These are phyloP conservation scores for Galeopsis tetrahit DNA, from an alignment of 257 asterid species.

Conservation along the genomic window DNA sequence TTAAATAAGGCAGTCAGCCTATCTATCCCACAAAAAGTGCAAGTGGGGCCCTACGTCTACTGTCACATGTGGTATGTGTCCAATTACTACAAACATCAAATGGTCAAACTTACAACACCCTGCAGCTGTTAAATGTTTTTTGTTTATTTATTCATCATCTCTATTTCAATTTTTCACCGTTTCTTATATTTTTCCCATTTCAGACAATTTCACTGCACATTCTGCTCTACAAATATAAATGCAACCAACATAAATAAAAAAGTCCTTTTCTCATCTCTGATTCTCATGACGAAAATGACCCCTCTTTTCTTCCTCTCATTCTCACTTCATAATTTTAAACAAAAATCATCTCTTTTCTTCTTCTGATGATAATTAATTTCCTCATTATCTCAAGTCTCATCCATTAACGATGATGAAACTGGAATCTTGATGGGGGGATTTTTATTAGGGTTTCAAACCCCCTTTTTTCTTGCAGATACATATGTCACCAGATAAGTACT, in stretches of 20 bases:
- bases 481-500: not conserved
- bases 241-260: conserved; percentile 22
- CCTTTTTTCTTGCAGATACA: conserved; percentile 7
- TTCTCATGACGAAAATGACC: conserved; percentile 68
- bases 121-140: conserved; percentile 21
- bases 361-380: not conserved
- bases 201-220: conserved; percentile 39
- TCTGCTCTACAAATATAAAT: conserved; percentile 38
- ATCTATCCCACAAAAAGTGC: conserved; percentile 32
- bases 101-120: conserved; percentile 44
- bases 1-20: no score
- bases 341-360: not conserved
- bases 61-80: conserved; percentile 27
- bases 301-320: conserved; percentile 33
- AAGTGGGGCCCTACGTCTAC: conserved; percentile 33
- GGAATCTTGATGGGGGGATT: not conserved
- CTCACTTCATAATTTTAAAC: not conserved
- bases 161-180: conserved; percentile 30
- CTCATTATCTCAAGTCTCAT: not conserved
- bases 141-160: conserved; percentile 17
- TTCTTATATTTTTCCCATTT: conserved; percentile 31
- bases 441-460: conserved; percentile 35
- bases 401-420: not conserved
- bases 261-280: conserved; percentile 64
- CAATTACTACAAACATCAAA: conserved; percentile 25